Percentiles rank a stretch among this genome's conserved stretches.
Conservation (phyloP, 2,329 filamentous ascomycete species). For the Monosporascus sp. region DNA sequence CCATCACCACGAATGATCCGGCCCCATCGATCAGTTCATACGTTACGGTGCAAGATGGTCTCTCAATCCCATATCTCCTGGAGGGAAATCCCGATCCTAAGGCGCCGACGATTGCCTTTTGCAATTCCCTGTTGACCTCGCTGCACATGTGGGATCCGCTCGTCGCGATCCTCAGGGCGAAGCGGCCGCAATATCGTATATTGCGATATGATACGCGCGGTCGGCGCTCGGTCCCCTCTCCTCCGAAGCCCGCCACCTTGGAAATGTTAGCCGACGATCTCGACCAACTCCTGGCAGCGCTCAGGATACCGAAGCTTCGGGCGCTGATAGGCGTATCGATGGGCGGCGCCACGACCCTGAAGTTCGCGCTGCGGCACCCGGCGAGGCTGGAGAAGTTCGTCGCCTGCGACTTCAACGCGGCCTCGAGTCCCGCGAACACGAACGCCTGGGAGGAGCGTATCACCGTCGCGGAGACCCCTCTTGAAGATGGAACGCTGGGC, state of each 20-base stretch:
- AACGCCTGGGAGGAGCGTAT: slow-evolving; percentile 77
- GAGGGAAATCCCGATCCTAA: slow-evolving; percentile 64
- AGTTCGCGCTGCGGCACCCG: slow-evolving; percentile 75
- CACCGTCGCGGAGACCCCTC: slow-evolving; percentile 53
- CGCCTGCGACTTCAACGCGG: slow-evolving; percentile 73
- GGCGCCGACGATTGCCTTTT: slow-evolving; percentile 69
- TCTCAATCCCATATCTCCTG: slow-evolving; percentile 66
- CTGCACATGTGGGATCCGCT: slow-evolving; percentile 78
- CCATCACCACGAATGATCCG: slow-evolving; percentile 47
- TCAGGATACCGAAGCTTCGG: slow-evolving; percentile 63
- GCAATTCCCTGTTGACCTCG: slow-evolving; percentile 76
- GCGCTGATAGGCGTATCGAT: slow-evolving; percentile 73
- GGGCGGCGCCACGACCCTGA: slow-evolving; percentile 73
- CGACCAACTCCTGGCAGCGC: slow-evolving; percentile 57
- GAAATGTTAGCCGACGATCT: slow-evolving; percentile 67
- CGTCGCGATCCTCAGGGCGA: slow-evolving; percentile 53
- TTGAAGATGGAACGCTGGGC: slow-evolving; percentile 46
- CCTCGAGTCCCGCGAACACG: slow-evolving; percentile 68
- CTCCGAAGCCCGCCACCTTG: slow-evolving; percentile 49
- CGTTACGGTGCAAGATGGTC: slow-evolving; percentile 63
- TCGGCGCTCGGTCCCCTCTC: slow-evolving; percentile 47
- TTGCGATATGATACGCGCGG: slow-evolving; percentile 76
- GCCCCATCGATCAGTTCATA: slow-evolving; percentile 60
- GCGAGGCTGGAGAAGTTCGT: slow-evolving; percentile 78
- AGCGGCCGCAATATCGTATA: slow-evolving; percentile 63